Percentiles rank a stretch among this genome's conserved stretches.
Conservation (phyloP, 2,329 filamentous ascomycete genomes). For the Colletotrichum somersetense region DNA sequence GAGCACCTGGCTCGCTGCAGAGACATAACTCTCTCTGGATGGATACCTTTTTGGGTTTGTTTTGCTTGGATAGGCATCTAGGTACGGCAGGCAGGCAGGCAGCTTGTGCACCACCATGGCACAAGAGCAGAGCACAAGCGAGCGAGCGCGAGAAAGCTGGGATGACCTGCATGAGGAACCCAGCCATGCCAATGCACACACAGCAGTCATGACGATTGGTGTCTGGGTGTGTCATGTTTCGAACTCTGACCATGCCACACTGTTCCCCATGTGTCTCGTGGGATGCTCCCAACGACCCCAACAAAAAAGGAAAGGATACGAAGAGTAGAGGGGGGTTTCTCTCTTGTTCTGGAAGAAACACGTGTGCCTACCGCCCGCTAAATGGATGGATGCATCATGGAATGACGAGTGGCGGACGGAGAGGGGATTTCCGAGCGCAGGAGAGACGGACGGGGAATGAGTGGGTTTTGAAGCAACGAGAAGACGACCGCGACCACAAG, state of each 20-base stretch:
- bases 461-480: constrained; percentile 9
- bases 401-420: constrained; percentile 23
- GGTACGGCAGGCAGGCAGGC: background rate
- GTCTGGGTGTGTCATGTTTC: constrained; percentile 38
- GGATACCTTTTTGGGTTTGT: background rate
- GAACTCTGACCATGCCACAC: constrained; percentile 34
- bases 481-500: background rate
- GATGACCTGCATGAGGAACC: constrained; percentile 35
- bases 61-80: constrained; percentile 4
- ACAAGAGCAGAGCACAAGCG: background rate
- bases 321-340: background rate
- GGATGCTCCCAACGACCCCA: constrained; percentile 35
- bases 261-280: constrained; percentile 20
- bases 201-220: constrained; percentile 22
- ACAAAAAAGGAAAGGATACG: constrained; percentile 11
- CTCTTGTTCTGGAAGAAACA: constrained; percentile 25
- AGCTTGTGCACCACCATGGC: background rate
- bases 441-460: constrained; percentile 11
- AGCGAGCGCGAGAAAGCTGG: constrained; percentile 10
- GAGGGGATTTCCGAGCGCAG: constrained; percentile 1
- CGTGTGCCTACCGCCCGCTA: background rate
- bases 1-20: constrained; percentile 21
- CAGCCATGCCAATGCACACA: constrained; percentile 30
- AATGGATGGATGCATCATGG: constrained; percentile 14
- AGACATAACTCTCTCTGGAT: constrained; percentile 6